Percentiles rank a stretch among this genome's conserved stretches.
phyloP scores from a whole-genome alignment of 371 early-diverging fungal genomes.

The Globomyces sp. region DNA sequence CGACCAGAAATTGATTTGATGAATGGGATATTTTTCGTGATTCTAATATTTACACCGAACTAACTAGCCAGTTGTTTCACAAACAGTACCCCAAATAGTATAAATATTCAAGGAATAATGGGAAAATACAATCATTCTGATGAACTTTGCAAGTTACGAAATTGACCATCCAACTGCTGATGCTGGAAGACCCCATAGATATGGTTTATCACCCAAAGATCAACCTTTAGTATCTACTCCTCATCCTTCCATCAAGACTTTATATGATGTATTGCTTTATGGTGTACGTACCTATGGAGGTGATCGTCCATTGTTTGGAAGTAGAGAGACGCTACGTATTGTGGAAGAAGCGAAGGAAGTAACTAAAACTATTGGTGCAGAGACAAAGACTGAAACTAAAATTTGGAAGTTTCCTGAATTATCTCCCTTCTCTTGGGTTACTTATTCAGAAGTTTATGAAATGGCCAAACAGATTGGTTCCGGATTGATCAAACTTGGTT shows the following conservation, averaged over 20 bases:
- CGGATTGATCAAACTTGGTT: conserved; percentile 67
- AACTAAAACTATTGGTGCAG: conserved; percentile 61
- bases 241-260: conserved; percentile 48
- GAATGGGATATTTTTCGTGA: too few species aligned
- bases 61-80: too few species aligned
- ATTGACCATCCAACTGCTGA: too few species aligned
- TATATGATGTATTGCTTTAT: conserved; percentile 65
- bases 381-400: conserved; percentile 65
- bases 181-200: too few species aligned
- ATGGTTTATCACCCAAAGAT: not conserved
- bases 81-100: too few species aligned
- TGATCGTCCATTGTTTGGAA: conserved; percentile 61
- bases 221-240: not conserved
- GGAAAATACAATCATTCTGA: too few species aligned
- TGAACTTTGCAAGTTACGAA: too few species aligned
- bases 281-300: conserved; percentile 39
- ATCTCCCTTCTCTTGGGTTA: conserved; percentile 63
- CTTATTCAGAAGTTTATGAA: conserved; percentile 59
- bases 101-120: too few species aligned
- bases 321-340: conserved; percentile 60
- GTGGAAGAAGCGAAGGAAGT: conserved; percentile 77
- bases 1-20: too few species aligned
- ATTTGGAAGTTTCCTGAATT: conserved; percentile 79
- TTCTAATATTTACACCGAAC: too few species aligned
- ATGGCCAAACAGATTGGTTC: conserved; percentile 53